A percentile compares a stretch with the other conserved stretches of the same genome.
phyloP scores from a whole-genome alignment of 139 green algal genomes.

The Pycnococcus provasolii region DNA sequence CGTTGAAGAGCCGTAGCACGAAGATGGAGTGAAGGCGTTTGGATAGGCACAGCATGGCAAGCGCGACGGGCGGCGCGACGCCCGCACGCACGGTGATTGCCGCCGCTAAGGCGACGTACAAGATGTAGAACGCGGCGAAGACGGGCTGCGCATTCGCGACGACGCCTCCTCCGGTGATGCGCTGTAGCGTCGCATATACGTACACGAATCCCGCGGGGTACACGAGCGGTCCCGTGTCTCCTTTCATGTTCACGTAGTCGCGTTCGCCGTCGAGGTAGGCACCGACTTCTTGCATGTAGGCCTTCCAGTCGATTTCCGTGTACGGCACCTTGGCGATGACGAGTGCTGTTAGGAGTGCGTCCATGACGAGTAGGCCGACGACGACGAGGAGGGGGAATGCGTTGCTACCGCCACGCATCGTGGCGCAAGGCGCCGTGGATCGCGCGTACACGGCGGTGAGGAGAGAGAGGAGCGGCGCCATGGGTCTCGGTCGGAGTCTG shows the following conservation, averaged over 20 bases:
- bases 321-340: conserved; percentile 35
- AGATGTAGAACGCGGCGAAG: conserved; percentile 58
- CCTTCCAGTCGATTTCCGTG: conserved; percentile 45
- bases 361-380: conserved; percentile 20
- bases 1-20: conserved; percentile 78
- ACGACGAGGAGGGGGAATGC: not conserved
- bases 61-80: conserved; percentile 52
- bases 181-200: conserved; percentile 48
- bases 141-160: conserved; percentile 30
- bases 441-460: too few relatives aligned
- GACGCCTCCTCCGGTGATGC: conserved; percentile 40
- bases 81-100: conserved; percentile 41
- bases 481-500: too few relatives aligned
- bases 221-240: conserved; percentile 67
- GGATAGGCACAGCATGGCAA: conserved; percentile 58
- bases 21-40: conserved; percentile 76
- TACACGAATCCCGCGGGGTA: conserved; percentile 79
- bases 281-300: conserved; percentile 46
- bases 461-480: too few relatives aligned
- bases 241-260: conserved; percentile 59
- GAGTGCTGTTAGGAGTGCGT: conserved; percentile 28
- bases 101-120: conserved; percentile 46
- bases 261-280: conserved; percentile 46
- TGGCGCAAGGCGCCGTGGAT: too few relatives aligned
- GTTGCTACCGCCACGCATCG: not conserved